A percentile compares a stretch with the other conserved stretches of the same genome.
These are phyloP conservation scores for Talaromyces nanjingensis DNA, from an alignment of 495 filamentous ascomycete genomes.

Conservation along the genomic window DNA sequence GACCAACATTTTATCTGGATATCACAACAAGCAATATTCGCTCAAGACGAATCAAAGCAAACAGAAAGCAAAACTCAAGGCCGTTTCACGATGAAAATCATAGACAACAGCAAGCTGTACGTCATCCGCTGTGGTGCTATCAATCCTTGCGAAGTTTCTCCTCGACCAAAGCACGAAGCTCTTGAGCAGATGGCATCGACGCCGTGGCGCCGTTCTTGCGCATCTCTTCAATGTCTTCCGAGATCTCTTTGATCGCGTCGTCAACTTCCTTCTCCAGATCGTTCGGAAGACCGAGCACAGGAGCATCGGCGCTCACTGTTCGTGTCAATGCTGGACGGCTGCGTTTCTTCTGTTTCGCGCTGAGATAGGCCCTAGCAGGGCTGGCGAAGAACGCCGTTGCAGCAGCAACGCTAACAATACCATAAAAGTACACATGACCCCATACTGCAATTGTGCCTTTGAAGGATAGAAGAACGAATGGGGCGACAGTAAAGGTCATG, in stretches of 20 bases:
- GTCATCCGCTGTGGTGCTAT: not conserved
- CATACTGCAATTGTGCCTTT: slow-evolving; percentile 62
- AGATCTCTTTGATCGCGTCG: slow-evolving; percentile 71
- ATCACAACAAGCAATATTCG: not conserved
- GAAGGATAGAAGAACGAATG: slow-evolving; percentile 77
- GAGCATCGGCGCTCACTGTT: slow-evolving; percentile 27
- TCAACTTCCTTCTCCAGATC: slow-evolving; percentile 74
- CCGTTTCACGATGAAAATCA: not conserved
- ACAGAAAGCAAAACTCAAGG: too few relatives aligned
- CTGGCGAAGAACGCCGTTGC: slow-evolving; percentile 73
- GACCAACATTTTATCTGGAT: not conserved
- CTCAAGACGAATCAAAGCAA: too few relatives aligned
- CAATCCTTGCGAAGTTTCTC: slow-evolving; percentile 17
- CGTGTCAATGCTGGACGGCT: slow-evolving; percentile 26
- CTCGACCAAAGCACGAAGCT: slow-evolving; percentile 40
- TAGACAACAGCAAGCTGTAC: not conserved
- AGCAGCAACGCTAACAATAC: slow-evolving; percentile 54
- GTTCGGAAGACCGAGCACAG: slow-evolving; percentile 67
- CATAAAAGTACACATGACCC: slow-evolving; percentile 86
- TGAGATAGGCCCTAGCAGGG: slow-evolving; percentile 59
- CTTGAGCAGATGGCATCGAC: slow-evolving; percentile 40
- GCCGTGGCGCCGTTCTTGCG: slow-evolving; percentile 44
- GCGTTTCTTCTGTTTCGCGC: slow-evolving; percentile 52
- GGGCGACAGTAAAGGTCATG: slow-evolving; percentile 73
- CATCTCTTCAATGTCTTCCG: slow-evolving; percentile 56